A percentile compares a stretch with the other conserved stretches of the same genome.
These are phyloP conservation scores for Prinsepia uniflora DNA, from an alignment of 306 rosid genomes.

Conservation along the genomic window DNA sequence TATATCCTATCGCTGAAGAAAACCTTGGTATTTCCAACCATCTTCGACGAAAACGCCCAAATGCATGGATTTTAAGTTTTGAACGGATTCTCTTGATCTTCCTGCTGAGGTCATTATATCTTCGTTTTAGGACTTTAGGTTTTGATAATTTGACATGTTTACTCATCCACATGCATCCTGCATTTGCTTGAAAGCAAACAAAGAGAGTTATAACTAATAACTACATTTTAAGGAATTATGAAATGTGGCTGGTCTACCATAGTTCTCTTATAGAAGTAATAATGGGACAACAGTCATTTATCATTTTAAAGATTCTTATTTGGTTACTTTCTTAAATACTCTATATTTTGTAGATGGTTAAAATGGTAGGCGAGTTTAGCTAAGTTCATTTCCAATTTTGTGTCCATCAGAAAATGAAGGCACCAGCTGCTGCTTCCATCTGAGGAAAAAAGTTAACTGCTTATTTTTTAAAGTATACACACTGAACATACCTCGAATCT, in stretches of 20 bases:
- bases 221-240: background rate
- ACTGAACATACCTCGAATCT: constrained; percentile 47
- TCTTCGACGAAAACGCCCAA: constrained; percentile 58
- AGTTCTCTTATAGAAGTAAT: background rate
- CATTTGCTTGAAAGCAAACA: constrained; percentile 25
- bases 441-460: background rate
- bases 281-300: background rate
- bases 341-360: background rate
- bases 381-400: constrained; percentile 15
- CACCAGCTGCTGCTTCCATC: background rate
- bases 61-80: constrained; percentile 63
- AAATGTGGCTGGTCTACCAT: background rate
- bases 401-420: background rate
- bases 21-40: constrained; percentile 72
- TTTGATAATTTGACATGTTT: constrained; percentile 47
- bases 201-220: constrained; percentile 12
- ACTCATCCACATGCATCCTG: constrained; percentile 43
- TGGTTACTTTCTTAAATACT: background rate
- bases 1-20: constrained; percentile 48
- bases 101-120: constrained; percentile 48
- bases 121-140: constrained; percentile 40
- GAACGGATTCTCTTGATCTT: constrained; percentile 54
- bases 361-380: background rate
- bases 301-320: constrained; percentile 2
- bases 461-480: constrained; percentile 5